These are phyloP conservation scores for Cladosporium sp. DNA, from an alignment of 2,329 filamentous ascomycete genomes.

Conservation along the genomic window DNA sequence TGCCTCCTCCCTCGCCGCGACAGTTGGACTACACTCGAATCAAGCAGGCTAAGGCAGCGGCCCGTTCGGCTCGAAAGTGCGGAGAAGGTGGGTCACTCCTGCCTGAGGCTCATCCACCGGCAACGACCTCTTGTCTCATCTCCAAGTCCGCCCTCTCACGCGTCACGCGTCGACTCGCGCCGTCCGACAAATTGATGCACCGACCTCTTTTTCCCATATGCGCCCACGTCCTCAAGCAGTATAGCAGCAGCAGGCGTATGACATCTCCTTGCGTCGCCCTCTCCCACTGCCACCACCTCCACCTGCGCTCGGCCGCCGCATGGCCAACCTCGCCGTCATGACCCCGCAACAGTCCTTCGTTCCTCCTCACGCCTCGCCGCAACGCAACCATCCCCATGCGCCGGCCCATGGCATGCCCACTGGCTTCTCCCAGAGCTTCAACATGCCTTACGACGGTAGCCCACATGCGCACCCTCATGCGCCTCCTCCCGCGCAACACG, in stretches of 20 bases:
- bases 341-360: conserved; percentile 28
- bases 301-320: conserved; percentile 6
- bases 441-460: conserved; percentile 26
- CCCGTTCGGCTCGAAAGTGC: no score
- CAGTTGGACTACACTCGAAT: no score
- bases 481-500: conserved; percentile 19
- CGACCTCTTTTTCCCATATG: neutral
- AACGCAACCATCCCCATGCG: conserved; percentile 20
- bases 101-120: no score
- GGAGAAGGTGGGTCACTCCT: no score
- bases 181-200: neutral
- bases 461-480: conserved; percentile 14
- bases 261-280: conserved; percentile 12
- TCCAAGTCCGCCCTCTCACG: neutral
- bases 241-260: neutral
- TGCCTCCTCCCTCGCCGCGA: no score
- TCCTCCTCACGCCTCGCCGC: conserved; percentile 10
- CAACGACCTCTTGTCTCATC: neutral
- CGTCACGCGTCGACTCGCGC: conserved; percentile 6
- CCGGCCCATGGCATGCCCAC: conserved; percentile 14
- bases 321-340: conserved; percentile 12
- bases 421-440: conserved; percentile 23
- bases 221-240: neutral
- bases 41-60: no score
- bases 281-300: neutral